phyloP scores from a whole-genome alignment of 2,329 filamentous ascomycete genomes.

The Elsinoe fawcettii region DNA sequence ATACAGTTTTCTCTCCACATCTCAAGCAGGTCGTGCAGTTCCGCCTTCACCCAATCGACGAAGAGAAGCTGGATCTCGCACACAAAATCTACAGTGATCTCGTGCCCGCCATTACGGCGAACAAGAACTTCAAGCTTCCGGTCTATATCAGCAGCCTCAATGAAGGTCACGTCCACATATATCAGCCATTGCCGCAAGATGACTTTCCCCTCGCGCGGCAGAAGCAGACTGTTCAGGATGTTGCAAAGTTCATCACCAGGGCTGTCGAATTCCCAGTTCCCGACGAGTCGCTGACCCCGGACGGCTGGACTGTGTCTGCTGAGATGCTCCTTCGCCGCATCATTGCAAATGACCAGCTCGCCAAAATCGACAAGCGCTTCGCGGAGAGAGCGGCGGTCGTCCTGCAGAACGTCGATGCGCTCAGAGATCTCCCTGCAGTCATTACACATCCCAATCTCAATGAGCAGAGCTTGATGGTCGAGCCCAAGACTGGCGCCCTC shows the following conservation, averaged over 20 bases:
- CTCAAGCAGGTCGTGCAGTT: background rate
- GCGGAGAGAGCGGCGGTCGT: background rate
- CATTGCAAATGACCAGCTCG: background rate
- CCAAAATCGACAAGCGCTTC: background rate
- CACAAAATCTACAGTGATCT: background rate
- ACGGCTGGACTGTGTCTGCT: background rate
- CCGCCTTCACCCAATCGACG: background rate
- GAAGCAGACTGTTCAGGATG: background rate
- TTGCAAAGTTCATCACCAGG: background rate
- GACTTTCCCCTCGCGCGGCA: background rate
- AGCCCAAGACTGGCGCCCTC: background rate
- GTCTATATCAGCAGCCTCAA: constrained; percentile 1
- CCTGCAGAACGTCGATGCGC: background rate
- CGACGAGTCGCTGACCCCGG: background rate
- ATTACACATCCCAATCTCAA: background rate
- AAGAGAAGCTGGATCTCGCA: background rate
- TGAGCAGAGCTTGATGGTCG: background rate
- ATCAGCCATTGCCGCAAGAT: background rate
- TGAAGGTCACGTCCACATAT: background rate
- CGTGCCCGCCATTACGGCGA: background rate
- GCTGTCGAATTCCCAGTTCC: background rate
- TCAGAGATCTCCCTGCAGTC: background rate
- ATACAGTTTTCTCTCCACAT: background rate
- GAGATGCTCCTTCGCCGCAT: background rate
- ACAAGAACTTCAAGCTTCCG: background rate